Conservation (phyloP, 306 rosid genomes). For the Glycine soja region DNA sequence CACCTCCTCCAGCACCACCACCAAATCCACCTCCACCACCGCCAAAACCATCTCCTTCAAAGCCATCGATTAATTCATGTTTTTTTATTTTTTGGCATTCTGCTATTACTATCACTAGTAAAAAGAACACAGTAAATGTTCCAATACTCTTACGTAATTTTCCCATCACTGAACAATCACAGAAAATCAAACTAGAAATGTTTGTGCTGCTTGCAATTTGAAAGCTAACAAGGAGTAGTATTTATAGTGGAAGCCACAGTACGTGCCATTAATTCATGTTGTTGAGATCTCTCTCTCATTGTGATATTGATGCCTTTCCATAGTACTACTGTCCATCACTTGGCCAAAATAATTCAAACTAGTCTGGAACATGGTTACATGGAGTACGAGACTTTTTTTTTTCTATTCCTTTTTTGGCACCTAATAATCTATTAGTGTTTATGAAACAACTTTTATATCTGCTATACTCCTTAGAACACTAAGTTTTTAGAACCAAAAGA, state of each 20-base stretch:
- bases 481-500: background rate
- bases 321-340: constrained; percentile 42
- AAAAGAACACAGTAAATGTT: constrained; percentile 35
- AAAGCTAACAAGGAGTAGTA: constrained; percentile 31
- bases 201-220: constrained; percentile 13
- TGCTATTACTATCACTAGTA: constrained; percentile 41
- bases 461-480: background rate
- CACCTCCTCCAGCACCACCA: background rate
- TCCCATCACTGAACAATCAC: constrained; percentile 55
- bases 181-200: background rate
- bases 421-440: background rate
- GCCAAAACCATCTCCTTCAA: too few relatives aligned
- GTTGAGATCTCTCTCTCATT: constrained; percentile 51
- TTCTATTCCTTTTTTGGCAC: background rate
- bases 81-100: constrained; percentile 59
- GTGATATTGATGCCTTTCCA: constrained; percentile 35
- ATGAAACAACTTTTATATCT: constrained; percentile 19
- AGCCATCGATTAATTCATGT: constrained; percentile 33
- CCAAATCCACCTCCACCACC: too few relatives aligned
- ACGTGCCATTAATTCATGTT: constrained; percentile 50
- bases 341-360: constrained; percentile 51
- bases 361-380: constrained; percentile 11
- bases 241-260: constrained; percentile 51
- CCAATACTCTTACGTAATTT: constrained; percentile 43
- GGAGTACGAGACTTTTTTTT: background rate